These are phyloP conservation scores for Haplosporangium gracile DNA, from an alignment of 192 early-diverging fungal species.

Conservation along the genomic window DNA sequence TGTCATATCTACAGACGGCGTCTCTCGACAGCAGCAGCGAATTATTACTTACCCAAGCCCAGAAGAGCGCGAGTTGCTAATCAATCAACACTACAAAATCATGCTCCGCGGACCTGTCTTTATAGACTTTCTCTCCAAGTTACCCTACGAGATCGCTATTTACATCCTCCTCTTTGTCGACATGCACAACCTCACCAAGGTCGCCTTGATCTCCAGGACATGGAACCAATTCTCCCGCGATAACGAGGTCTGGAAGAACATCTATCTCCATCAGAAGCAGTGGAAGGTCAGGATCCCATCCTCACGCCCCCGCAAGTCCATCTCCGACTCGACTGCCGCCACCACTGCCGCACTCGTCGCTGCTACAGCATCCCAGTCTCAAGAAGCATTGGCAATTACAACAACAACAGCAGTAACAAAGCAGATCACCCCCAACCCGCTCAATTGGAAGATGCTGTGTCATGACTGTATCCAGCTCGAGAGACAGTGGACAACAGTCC, in stretches of 20 bases:
- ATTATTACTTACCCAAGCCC: conserved; percentile 10
- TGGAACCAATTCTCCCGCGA: conserved; percentile 78
- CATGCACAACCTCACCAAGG: conserved; percentile 70
- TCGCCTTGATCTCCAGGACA: conserved; percentile 71
- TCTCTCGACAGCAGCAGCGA: not conserved
- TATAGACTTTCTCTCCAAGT: conserved; percentile 71
- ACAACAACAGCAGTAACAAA: not conserved
- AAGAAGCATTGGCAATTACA: not conserved
- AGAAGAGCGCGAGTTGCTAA: conserved; percentile 7
- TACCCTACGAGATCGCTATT: conserved; percentile 82
- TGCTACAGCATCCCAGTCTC: conserved; percentile 12
- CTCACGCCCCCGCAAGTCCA: not conserved
- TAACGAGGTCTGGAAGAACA: conserved; percentile 80
- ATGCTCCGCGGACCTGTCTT: conserved; percentile 24
- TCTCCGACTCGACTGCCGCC: conserved; percentile 21
- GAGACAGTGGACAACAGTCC: conserved; percentile 67
- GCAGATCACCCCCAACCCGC: conserved; percentile 10
- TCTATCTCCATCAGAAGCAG: conserved; percentile 67
- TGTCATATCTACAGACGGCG: not conserved
- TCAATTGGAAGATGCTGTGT: conserved; percentile 83
- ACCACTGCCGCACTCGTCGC: conserved; percentile 10
- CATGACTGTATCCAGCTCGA: conserved; percentile 72
- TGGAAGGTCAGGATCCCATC: conserved; percentile 62
- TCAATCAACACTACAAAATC: conserved; percentile 27
- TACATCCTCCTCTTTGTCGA: conserved; percentile 76